A percentile compares a stretch with the other conserved stretches of the same genome.
Evolutionary conservation across 2,329 filamentous ascomycete genomes (phyloP).

Genomic region (Endothia cerciana): DNA sequence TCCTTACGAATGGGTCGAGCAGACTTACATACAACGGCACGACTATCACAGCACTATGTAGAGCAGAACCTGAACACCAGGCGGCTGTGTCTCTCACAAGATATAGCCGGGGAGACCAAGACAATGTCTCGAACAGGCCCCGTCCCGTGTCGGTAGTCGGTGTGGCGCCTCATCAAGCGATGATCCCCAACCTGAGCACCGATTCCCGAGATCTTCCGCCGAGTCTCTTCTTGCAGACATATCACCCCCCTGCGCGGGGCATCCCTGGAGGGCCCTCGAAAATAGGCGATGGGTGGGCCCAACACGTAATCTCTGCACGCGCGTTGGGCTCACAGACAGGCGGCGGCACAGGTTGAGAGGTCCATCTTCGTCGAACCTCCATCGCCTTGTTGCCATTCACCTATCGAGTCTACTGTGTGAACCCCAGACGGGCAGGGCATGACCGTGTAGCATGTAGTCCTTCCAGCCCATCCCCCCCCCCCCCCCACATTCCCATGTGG

Average conservation of each 20-base stretch:
- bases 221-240: not conserved
- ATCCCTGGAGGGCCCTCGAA: not conserved
- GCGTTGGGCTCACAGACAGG: not conserved
- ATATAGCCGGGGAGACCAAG: not conserved
- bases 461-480: not conserved
- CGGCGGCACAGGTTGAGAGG: not conserved
- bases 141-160: not conserved
- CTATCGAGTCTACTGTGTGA: too few relatives aligned
- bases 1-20: too few relatives aligned
- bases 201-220: slow-evolving; percentile 2
- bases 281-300: slow-evolving; percentile 5
- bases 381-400: not conserved
- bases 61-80: too few relatives aligned
- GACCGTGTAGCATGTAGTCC: not conserved
- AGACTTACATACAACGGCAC: too few relatives aligned
- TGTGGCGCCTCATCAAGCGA: not conserved
- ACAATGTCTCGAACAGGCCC: too few relatives aligned
- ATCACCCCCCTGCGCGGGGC: not conserved
- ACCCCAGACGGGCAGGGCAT: not conserved
- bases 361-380: too few relatives aligned
- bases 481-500: not conserved
- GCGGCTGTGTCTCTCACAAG: too few relatives aligned
- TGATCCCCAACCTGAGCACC: not conserved
- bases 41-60: too few relatives aligned
- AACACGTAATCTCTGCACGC: slow-evolving; percentile 4